Evolutionary conservation across 805 yeast species (phyloP).

Genomic region (Yarrowia divulgata): DNA sequence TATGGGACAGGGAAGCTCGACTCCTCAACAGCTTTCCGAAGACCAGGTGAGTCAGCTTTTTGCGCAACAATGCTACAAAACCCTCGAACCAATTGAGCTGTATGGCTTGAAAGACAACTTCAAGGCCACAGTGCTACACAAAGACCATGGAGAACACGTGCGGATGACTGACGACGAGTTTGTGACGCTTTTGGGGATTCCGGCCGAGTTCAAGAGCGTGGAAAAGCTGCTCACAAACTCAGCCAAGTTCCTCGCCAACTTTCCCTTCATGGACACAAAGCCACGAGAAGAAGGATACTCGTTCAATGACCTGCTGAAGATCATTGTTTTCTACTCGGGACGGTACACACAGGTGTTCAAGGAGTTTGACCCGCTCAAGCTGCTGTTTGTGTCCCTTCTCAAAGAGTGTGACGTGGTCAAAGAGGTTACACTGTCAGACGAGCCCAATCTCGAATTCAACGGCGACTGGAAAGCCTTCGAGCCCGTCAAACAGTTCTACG

Average conservation of each 20-base stretch:
- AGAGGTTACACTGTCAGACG: neutral
- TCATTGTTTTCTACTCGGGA: conserved; percentile 26
- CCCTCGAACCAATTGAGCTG: conserved; percentile 35
- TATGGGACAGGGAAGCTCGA: conserved; percentile 25
- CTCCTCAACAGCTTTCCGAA: conserved; percentile 14
- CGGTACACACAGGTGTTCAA: conserved; percentile 22
- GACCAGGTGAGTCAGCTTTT: conserved; percentile 6
- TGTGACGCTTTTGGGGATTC: conserved; percentile 21
- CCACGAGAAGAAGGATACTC: conserved; percentile 24
- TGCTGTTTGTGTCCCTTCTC: conserved; percentile 29
- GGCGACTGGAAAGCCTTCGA: conserved; percentile 28
- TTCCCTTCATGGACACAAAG: conserved; percentile 18
- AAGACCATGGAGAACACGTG: conserved; percentile 28
- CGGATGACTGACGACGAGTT: conserved; percentile 42
- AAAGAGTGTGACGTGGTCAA: conserved; percentile 9
- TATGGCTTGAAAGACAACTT: conserved; percentile 16
- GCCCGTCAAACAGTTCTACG: conserved; percentile 22
- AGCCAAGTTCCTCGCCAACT: conserved; percentile 27
- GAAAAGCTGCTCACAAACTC: conserved; percentile 13
- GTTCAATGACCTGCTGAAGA: conserved; percentile 29
- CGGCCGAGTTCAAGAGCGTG: conserved; percentile 1
- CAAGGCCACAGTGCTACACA: conserved; percentile 2
- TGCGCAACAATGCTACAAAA: conserved; percentile 30
- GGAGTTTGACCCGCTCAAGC: conserved; percentile 34
- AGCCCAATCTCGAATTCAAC: neutral